Base-by-base conservation (phyloP, 1,284 basidiomycete species). In the Papiliotrema laurentii region DNA sequence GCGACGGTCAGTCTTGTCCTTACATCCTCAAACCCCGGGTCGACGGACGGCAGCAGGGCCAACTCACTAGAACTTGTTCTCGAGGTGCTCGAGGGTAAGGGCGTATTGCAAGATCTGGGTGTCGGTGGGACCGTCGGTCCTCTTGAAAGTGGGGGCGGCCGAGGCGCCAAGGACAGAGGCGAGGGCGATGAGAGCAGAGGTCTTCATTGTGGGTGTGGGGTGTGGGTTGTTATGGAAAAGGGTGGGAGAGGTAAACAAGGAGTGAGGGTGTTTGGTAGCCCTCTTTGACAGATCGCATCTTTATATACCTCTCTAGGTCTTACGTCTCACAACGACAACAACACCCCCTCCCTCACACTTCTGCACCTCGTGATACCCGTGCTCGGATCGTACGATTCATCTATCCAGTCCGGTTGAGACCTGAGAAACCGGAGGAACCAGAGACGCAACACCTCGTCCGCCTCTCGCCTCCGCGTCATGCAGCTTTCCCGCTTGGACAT, bases 61-160 rank as follows among this genome's bases (percentile, higher is more conserved):
- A 33, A 55, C n/a, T n/a, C n/a, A n/a, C n/a, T 78, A 88, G 75
- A 86, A 86, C 21, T 78, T 72, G 66, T 78, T 77, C 69, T 86
- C 83, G 54, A 88, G 76, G 64, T 85, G 79, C 71, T 87, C 83
- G 42, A 87, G 77, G 19, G 80, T 81, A 42, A 86, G 51, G 19
- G 64, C 64, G 43, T 66, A 66, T 50, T 66, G 64, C 40, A 66
- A 56, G 41, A 66, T 59, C 39, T 59, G 50, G 45, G 52, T 58
- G 45, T 51, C 50, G 50, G 55, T 56, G 25, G 53, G 53, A 13
- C 31, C 54, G 37, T 18, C 34, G 13, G 30, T 11, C 27, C 25
- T 27, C 45, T 21, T 25, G 41, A 56, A 54, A 33, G 58, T 55
- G 14, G 57, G 43, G 43, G 50, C 44, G 43, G 48, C 55, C 27